Evolutionary conservation across 2,329 filamentous ascomycete genomes (phyloP).

Genomic region (Colletotrichum lini): DNA sequence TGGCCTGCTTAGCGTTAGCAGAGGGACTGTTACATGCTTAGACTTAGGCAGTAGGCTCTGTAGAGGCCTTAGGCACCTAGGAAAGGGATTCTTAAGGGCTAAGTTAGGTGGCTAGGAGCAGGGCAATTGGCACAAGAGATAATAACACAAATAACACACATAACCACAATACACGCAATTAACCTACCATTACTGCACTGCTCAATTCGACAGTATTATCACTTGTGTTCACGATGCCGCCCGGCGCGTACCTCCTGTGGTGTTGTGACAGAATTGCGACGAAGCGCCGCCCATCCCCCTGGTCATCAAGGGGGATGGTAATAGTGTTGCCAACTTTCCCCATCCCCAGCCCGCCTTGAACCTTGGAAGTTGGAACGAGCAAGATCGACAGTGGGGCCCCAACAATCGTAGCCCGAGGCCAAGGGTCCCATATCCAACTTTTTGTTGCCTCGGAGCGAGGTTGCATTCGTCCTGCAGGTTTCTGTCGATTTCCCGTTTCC

Average conservation of each 20-base stretch:
- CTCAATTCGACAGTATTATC: no score
- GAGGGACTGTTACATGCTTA: no score
- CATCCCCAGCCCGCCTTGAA: slow-evolving; percentile 20
- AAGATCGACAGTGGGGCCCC: slow-evolving; percentile 38
- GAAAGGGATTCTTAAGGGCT: no score
- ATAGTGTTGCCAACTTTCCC: slow-evolving; percentile 37
- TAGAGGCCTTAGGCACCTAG: no score
- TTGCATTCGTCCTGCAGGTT: slow-evolving; percentile 20
- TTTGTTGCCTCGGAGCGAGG: slow-evolving; percentile 12
- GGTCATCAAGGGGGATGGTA: slow-evolving; percentile 9
- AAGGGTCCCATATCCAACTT: slow-evolving; percentile 39
- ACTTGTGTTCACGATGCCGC: slow-evolving; percentile 35
- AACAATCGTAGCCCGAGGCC: slow-evolving; percentile 4
- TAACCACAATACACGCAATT: no score
- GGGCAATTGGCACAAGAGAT: no score
- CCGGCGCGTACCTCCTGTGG: slow-evolving; percentile 10
- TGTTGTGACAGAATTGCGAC: slow-evolving; percentile 18
- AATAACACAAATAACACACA: no score
- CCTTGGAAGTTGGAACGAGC: slow-evolving; percentile 38
- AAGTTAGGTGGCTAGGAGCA: no score
- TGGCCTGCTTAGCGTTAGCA: no score
- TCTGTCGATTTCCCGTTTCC: neutral
- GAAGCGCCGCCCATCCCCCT: slow-evolving; percentile 15
- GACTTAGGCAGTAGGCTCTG: no score
- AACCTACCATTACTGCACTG: no score